Conservation (phyloP, 2,329 filamentous ascomycete species). For the Xylariales sp. region DNA sequence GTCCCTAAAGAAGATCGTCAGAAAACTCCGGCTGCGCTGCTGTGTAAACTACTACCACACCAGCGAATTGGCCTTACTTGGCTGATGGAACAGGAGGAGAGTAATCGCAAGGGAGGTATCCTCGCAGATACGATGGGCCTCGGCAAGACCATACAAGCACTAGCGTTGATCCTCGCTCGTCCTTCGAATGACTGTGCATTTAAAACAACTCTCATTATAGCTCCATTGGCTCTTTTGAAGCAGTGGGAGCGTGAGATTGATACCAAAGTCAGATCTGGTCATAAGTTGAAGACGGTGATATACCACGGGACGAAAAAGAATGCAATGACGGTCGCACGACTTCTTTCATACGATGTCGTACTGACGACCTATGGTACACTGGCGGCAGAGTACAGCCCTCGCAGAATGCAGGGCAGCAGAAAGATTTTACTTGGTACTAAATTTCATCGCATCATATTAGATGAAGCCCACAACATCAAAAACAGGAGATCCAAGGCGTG, state of each 20-base stretch:
- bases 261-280: slow-evolving; percentile 19
- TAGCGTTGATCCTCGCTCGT: slow-evolving; percentile 21
- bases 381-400: slow-evolving; percentile 61
- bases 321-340: slow-evolving; percentile 24
- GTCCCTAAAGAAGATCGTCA: slow-evolving; percentile 12
- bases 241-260: slow-evolving; percentile 11
- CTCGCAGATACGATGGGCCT: slow-evolving; percentile 25
- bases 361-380: slow-evolving; percentile 76
- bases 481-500: slow-evolving; percentile 63
- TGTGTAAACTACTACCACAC: slow-evolving; percentile 19
- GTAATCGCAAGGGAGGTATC: slow-evolving; percentile 19
- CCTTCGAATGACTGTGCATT: slow-evolving; percentile 14
- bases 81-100: slow-evolving; percentile 22
- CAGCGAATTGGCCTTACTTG: slow-evolving; percentile 23
- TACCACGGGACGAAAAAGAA: slow-evolving; percentile 17
- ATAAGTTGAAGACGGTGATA: slow-evolving; percentile 21
- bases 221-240: slow-evolving; percentile 6
- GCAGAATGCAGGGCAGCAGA: slow-evolving; percentile 45
- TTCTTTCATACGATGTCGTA: slow-evolving; percentile 68
- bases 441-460: slow-evolving; percentile 73
- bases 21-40: slow-evolving; percentile 15
- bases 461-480: slow-evolving; percentile 82
- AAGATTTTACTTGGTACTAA: slow-evolving; percentile 51
- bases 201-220: slow-evolving; percentile 22
- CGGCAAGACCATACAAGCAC: slow-evolving; percentile 24